Evolutionary conservation across 2,329 filamentous ascomycete genomes (phyloP), one percentile per base, ranked within the genome.

Genomic region (Phoma herbarum): DNA sequence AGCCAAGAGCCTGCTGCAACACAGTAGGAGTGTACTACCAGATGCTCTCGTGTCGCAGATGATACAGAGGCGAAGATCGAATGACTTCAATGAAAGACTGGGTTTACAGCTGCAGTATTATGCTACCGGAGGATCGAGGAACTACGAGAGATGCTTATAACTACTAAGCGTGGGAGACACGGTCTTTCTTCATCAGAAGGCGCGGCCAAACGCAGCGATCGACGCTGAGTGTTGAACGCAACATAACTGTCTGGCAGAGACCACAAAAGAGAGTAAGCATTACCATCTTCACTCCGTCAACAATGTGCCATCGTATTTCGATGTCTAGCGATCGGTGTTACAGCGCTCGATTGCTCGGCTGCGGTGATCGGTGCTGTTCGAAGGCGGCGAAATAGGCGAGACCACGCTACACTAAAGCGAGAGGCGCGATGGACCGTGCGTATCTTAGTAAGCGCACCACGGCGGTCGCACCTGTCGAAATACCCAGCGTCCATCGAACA

Each of bases 371-470:
- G 26, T n/a, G 49, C 20, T 22, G 14, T 33, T 35, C 28, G 43
- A 39, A 26, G 20, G 26, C 43, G 55, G 55, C 43, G 22, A 52
- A 52, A 58, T 43, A n/a, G 18, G 39, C 25, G 49, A 52, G 39
- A 25, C 25, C 26, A 35, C 41, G 50, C 50, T 45, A 52, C 25
- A 20, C 26, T 51, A 45, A 45, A 29, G 25, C 26, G 43, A 29
- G 43, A 16, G 16, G n/a, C 43, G 26, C 25, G 37, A 43, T n/a
- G 41, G 41, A 26, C 41, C 37, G 37, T 41, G 37, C 37, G 14
- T 11, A 14, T 9, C 41, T 43, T 43, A 37, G 46, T 37, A 48
- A 48, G 46, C 46, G 46, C 46, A 28, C 26, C 48, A 23, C 28
- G 39, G 26, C 25, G 37, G 44, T 28, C 52, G 44, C 52, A 43